Percentiles rank a stretch among this genome's conserved stretches.
Evolutionary conservation across 345 rosid species (phyloP).

Genomic region (Eucalyptus curtisii): DNA sequence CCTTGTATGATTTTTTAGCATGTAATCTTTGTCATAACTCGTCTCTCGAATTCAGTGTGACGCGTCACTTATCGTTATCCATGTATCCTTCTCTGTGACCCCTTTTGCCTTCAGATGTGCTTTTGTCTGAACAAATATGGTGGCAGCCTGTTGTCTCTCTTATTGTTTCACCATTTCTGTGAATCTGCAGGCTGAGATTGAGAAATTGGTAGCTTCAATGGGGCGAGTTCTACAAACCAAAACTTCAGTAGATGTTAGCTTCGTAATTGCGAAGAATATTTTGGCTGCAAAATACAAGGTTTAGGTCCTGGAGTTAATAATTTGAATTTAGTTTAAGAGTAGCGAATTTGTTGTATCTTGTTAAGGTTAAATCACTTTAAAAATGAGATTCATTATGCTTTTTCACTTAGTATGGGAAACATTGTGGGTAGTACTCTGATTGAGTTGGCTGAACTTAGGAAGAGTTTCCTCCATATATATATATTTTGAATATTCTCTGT

Average conservation of each 20-base stretch:
- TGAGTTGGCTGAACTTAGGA: neutral
- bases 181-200: constrained; percentile 55
- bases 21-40: neutral
- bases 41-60: neutral
- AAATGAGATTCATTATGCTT: neutral
- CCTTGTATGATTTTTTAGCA: neutral
- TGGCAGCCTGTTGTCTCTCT: neutral
- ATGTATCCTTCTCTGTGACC: too few species aligned
- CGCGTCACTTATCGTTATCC: too few species aligned
- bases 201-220: constrained; percentile 65
- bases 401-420: neutral
- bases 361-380: neutral
- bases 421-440: neutral
- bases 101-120: too few species aligned
- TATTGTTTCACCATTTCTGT: constrained; percentile 4
- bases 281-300: constrained; percentile 95
- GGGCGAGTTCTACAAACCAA: too few species aligned
- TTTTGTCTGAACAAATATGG: neutral
- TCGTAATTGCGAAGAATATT: constrained; percentile 79
- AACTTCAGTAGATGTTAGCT: constrained; percentile 66
- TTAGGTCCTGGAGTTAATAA: neutral
- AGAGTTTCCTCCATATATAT: neutral
- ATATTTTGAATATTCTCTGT: neutral
- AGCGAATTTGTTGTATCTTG: neutral
- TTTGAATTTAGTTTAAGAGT: neutral